These are phyloP conservation scores for Ustilago trichophora DNA, from an alignment of 1,284 basidiomycete species.

Conservation along the genomic window DNA sequence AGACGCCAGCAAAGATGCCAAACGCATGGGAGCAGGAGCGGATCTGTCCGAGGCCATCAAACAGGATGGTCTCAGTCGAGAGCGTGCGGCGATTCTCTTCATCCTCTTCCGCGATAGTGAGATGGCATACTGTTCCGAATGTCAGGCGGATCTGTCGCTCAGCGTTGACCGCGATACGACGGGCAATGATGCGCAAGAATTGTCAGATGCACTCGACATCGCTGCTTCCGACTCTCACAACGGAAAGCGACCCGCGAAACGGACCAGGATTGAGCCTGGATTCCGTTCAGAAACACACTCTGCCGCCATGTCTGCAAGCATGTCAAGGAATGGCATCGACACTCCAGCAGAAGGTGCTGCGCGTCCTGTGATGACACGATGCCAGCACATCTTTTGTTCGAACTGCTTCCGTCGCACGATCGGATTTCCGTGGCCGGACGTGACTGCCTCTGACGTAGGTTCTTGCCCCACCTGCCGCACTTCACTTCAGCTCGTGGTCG, in stretches of 20 bases:
- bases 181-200: slow-evolving; percentile 67
- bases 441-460: slow-evolving; percentile 22
- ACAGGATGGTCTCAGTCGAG: slow-evolving; percentile 80
- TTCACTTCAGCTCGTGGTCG: slow-evolving; percentile 56
- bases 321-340: slow-evolving; percentile 15
- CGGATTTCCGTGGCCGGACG: slow-evolving; percentile 38
- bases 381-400: slow-evolving; percentile 83
- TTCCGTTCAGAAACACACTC: not conserved
- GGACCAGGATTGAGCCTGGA: slow-evolving; percentile 20
- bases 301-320: slow-evolving; percentile 4
- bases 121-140: slow-evolving; percentile 86
- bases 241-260: slow-evolving; percentile 11
- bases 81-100: slow-evolving; percentile 81
- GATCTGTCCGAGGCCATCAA: slow-evolving; percentile 74
- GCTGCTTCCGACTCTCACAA: slow-evolving; percentile 51
- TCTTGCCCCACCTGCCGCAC: slow-evolving; percentile 77
- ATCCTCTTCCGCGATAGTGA: slow-evolving; percentile 82
- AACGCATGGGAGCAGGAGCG: slow-evolving; percentile 71
- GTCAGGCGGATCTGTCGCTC: slow-evolving; percentile 76
- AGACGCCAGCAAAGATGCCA: slow-evolving; percentile 68
- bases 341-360: slow-evolving; percentile 29
- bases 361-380: slow-evolving; percentile 76
- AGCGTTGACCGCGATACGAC: slow-evolving; percentile 27
- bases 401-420: slow-evolving; percentile 63
- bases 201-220: slow-evolving; percentile 71